Base-by-base conservation (phyloP, 177 flowering plant species). In the Tripterygium wilfordii region DNA sequence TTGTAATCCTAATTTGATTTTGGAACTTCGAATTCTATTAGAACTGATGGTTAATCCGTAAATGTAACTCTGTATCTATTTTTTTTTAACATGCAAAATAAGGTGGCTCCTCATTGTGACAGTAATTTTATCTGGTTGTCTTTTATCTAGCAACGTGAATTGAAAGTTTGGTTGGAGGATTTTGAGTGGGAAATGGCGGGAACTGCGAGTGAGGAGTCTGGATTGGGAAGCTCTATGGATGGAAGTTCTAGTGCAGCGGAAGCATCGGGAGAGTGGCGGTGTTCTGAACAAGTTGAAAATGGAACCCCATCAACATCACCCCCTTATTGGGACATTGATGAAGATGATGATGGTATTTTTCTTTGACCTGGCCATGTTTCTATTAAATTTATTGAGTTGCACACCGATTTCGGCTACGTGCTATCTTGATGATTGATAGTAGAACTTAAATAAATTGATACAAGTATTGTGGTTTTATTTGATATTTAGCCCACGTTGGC, bases 281-380 rank as follows among this genome's bases (percentile, higher is more conserved):
- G 88, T 8, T 74, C 80, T 20, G 96, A 82, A 61, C 94, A 80
- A 63, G 75, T 85, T 58, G 96, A 85, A 53, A 80, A 77, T 67
- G 88, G 88, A 25, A 75, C 63, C 10, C 84, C 94, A 13, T 85
- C 92, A 2, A 88, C 94, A 37, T 85, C 94, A 6, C 94, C 94
- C 0, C 83, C 82, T 37, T 88, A 82, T 47, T 88, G 96, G 96
- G 96, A 88, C 59, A 70, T 72, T 19, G 94, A 88, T 39, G 88
- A 86, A 5, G 85, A 76, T 8, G 82, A 80, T 40, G 86, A 79
- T 56, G 66, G 67, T 50, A 83, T 80, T 79, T 61, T 48, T 58
- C 1, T 49, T 37, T 24, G 13, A 33, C 7, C n/a, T 31, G 8
- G 15, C 28, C 30, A 16, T 31, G 2, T 54, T n/a, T 35, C 15